Percentiles rank a stretch among this genome's conserved stretches.
Conservation (phyloP, 345 rosid species). For the Arabidopsis arenosa region DNA sequence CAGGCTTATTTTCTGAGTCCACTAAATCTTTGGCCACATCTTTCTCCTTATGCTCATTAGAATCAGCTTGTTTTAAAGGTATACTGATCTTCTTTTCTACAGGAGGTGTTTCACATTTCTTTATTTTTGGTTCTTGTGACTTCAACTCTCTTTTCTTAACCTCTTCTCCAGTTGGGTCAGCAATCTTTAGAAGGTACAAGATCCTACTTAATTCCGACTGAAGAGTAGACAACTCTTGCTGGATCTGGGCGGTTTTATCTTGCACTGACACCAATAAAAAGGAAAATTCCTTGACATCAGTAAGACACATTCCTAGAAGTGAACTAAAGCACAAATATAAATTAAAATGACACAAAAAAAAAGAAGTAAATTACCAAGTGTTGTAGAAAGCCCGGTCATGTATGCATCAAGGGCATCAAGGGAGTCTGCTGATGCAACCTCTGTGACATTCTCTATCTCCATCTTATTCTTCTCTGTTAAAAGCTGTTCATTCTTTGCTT, state of each 20-base stretch:
- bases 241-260: conserved; percentile 63
- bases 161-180: conserved; percentile 91
- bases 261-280: conserved; percentile 56
- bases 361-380: conserved; percentile 59
- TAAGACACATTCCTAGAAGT: neutral
- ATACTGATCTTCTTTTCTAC: conserved; percentile 45
- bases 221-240: conserved; percentile 70
- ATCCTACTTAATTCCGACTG: conserved; percentile 78
- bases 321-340: neutral
- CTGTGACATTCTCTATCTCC: conserved; percentile 55
- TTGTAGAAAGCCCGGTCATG: conserved; percentile 90
- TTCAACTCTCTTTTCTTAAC: conserved; percentile 64
- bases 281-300: neutral
- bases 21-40: conserved; percentile 36
- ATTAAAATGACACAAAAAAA: neutral
- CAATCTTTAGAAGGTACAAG: conserved; percentile 76
- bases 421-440: conserved; percentile 69
- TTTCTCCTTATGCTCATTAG: conserved; percentile 43
- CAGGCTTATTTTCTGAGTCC: conserved; percentile 44
- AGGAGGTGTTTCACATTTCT: conserved; percentile 47
- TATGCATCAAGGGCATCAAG: conserved; percentile 95
- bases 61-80: conserved; percentile 45
- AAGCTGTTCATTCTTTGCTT: conserved; percentile 60
- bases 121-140: conserved; percentile 48
- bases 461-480: conserved; percentile 67